phyloP scores from a whole-genome alignment of 768 basidiomycete genomes.

The Rhizopogon vulgaris region DNA sequence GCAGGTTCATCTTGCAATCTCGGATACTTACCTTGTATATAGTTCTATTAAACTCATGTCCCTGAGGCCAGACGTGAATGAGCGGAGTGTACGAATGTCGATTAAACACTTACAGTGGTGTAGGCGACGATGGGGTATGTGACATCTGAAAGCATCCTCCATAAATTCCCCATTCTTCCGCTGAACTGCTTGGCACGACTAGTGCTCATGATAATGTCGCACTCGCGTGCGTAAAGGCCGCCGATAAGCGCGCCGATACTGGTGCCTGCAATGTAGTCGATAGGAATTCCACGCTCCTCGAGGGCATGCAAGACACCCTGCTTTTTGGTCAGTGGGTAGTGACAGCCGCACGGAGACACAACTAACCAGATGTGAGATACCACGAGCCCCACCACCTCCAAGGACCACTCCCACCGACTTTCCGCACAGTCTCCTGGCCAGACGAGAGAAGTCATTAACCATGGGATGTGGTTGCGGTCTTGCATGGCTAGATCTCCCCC shows the following conservation, averaged over 20 bases:
- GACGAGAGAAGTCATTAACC: slow-evolving; percentile 84
- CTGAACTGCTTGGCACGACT: slow-evolving; percentile 91
- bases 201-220: slow-evolving; percentile 78
- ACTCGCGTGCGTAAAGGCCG: slow-evolving; percentile 91
- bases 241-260: slow-evolving; percentile 92
- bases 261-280: slow-evolving; percentile 92
- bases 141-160: slow-evolving; percentile 90
- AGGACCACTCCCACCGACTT: slow-evolving; percentile 91
- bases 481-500: slow-evolving; percentile 53
- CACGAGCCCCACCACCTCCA: slow-evolving; percentile 96
- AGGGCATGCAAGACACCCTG: slow-evolving; percentile 91
- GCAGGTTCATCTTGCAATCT: not conserved
- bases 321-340: slow-evolving; percentile 2
- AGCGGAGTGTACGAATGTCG: slow-evolving; percentile 1
- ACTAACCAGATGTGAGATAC: slow-evolving; percentile 63
- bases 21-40: slow-evolving; percentile 69
- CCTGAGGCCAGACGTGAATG: slow-evolving; percentile 39
- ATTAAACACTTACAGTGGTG: slow-evolving; percentile 47
- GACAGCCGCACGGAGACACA: slow-evolving; percentile 15
- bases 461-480: slow-evolving; percentile 76
- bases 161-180: slow-evolving; percentile 87
- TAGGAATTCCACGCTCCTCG: slow-evolving; percentile 87
- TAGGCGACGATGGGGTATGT: slow-evolving; percentile 75
- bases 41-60: slow-evolving; percentile 90
- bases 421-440: slow-evolving; percentile 89